Percentiles rank a stretch among this genome's conserved stretches.
These are phyloP conservation scores for Verticillium isaacii DNA, from an alignment of 2,329 filamentous ascomycete genomes.

Conservation along the genomic window DNA sequence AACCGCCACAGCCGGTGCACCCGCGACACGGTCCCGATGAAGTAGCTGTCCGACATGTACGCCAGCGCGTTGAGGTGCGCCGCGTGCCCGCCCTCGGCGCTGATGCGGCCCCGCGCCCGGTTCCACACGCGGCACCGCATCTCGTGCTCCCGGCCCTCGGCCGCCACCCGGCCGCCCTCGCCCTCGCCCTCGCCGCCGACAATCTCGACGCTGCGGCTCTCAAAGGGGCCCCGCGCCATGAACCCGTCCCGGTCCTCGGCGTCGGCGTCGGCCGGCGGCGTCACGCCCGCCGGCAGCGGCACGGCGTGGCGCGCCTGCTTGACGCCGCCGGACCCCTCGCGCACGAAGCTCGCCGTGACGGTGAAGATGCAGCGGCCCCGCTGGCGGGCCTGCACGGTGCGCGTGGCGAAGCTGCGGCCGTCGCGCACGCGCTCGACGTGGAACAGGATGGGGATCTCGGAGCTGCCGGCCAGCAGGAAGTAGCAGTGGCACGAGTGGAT, in stretches of 20 bases:
- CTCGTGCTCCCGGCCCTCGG: conserved; percentile 30
- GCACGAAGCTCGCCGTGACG: conserved; percentile 84
- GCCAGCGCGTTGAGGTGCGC: conserved; percentile 85
- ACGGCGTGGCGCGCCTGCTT: conserved; percentile 60
- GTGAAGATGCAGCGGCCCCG: conserved; percentile 89
- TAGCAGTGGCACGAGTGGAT: conserved; percentile 99
- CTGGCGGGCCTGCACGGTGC: conserved; percentile 94
- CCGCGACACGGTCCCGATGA: conserved; percentile 82
- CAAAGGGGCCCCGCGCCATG: conserved; percentile 44
- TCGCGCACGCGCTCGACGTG: conserved; percentile 92
- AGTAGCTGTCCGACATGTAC: conserved; percentile 90
- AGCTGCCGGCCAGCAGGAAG: conserved; percentile 87
- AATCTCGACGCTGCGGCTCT: conserved; percentile 38
- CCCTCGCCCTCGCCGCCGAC: conserved; percentile 21
- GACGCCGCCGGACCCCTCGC: conserved; percentile 51
- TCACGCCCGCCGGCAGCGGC: conserved; percentile 45
- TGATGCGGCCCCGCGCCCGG: conserved; percentile 69
- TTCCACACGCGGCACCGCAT: conserved; percentile 72
- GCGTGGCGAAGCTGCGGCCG: conserved; percentile 82
- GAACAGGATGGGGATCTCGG: conserved; percentile 82
- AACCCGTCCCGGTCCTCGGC: conserved; percentile 43
- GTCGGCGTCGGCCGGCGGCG: conserved; percentile 27
- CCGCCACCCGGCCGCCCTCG: conserved; percentile 31
- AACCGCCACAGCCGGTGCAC: conserved; percentile 79
- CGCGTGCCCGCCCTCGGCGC: conserved; percentile 65